Evolutionary conservation across 2,329 filamentous ascomycete species (phyloP).

Genomic region (Trichoderma asperellum): DNA sequence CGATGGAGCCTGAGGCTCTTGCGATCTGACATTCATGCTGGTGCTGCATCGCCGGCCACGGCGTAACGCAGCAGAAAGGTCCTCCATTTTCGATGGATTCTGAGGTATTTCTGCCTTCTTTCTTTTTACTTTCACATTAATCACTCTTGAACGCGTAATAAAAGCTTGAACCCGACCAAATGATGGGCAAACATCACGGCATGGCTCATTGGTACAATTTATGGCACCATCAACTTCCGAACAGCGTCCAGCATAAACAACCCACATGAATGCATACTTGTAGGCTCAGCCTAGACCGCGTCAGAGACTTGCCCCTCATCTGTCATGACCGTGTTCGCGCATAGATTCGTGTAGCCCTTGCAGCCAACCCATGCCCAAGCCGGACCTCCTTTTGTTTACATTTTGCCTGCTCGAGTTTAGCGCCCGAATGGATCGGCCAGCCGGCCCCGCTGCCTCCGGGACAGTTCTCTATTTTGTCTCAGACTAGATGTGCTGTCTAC

Average conservation of each 20-base stretch:
- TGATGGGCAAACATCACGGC: too few species aligned
- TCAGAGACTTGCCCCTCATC: conserved; percentile 21
- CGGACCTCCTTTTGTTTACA: conserved; percentile 49
- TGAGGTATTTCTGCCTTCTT: background rate
- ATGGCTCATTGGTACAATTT: too few species aligned
- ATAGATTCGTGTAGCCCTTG: conserved; percentile 16
- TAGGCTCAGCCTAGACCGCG: background rate
- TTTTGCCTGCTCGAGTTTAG: conserved; percentile 48
- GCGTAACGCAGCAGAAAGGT: conserved; percentile 59
- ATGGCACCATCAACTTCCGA: background rate
- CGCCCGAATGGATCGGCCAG: conserved; percentile 31
- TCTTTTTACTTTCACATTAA: background rate
- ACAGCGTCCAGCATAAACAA: background rate
- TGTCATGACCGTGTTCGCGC: conserved; percentile 9
- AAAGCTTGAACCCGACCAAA: background rate
- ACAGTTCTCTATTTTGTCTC: conserved; percentile 19
- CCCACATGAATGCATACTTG: background rate
- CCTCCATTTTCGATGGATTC: conserved; percentile 38
- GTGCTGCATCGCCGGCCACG: conserved; percentile 54
- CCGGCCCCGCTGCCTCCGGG: conserved; percentile 36
- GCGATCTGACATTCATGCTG: conserved; percentile 37
- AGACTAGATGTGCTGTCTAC: background rate
- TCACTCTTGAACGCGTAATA: background rate
- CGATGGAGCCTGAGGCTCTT: conserved; percentile 27
- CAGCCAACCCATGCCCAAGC: conserved; percentile 12